phyloP scores from a whole-genome alignment of 257 asterid species.

The Nicotiana tomentosiformis region DNA sequence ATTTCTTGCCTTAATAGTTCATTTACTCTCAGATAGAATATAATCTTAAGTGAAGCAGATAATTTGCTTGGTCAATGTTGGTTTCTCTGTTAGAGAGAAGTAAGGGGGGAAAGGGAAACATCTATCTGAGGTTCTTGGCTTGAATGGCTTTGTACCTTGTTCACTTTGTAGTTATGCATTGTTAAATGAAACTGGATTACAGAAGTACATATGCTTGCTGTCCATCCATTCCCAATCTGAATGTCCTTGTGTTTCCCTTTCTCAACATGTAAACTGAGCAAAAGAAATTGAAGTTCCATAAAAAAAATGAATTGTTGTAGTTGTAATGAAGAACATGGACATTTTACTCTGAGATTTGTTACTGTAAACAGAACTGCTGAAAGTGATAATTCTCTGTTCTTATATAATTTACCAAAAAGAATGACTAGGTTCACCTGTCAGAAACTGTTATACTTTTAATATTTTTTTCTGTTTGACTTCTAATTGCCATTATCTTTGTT shows the following conservation, averaged over 20 bases:
- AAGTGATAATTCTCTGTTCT: background rate
- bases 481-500: constrained; percentile 15
- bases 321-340: background rate
- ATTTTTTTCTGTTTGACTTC: background rate
- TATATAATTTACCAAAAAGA: background rate
- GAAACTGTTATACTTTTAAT: background rate
- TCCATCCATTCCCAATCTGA: background rate
- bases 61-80: background rate
- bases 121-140: background rate
- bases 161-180: background rate
- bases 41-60: background rate
- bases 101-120: background rate
- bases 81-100: background rate
- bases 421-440: background rate
- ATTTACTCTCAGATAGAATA: background rate
- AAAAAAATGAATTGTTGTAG: background rate
- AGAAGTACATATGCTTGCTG: background rate
- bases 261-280: background rate
- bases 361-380: background rate
- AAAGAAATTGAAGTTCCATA: background rate
- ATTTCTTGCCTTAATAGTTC: background rate
- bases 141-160: background rate
- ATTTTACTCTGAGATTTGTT: background rate
- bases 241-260: background rate
- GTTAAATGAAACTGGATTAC: background rate